Base-by-base conservation (phyloP, 805 yeast species). In the Wickerhamomyces xylosicus region DNA sequence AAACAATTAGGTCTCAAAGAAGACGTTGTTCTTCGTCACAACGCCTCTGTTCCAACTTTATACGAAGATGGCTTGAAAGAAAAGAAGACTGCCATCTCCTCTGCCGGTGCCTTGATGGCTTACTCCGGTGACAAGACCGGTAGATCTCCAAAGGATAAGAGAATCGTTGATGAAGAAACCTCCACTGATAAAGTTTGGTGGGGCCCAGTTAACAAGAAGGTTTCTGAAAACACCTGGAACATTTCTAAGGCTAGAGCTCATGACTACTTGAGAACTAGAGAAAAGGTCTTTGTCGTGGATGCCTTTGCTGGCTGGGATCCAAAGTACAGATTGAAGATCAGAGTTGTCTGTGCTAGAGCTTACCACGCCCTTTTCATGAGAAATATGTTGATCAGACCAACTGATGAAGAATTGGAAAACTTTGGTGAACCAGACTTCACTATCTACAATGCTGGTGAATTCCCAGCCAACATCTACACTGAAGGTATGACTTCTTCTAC, bases 251-350 rank as follows among this genome's bases (percentile, higher is more conserved):
- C 90, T 53, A 85, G 98, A 67, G 97, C 98, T 38, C 75, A 89
- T 50, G 98, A 90, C 66, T 90, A 89, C 70, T 74, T 90, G 62
- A 84, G 95, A 73, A 90, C 97, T 41, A 83, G 95, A 67, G 89
- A 83, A 54, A 86, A 87, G 62, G 78, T 92, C 55, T 90, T 83
- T 65, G 89, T 90, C 47, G 87, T 90, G 49, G 98, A 90, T 59
- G 97, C 97, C 11, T 90, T 64, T 61, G 98, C 97, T 36, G 98
- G 98, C 49, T 90, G 98, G 98, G 98, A 90, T 63, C 96, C 97
- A 58, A 79, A 85, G 58, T 90, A 90, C 77, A 78, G 97, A 69
- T 77, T 89, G 62, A 90, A 90, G 71, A 94, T 89, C 43, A 78
- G 97, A 66, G 80, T 89, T 48, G 90, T 89, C 40, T 89, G 97